Evolutionary conservation across 139 green algal species (phyloP).

Genomic region (Chlamydomonas schloesseri): DNA sequence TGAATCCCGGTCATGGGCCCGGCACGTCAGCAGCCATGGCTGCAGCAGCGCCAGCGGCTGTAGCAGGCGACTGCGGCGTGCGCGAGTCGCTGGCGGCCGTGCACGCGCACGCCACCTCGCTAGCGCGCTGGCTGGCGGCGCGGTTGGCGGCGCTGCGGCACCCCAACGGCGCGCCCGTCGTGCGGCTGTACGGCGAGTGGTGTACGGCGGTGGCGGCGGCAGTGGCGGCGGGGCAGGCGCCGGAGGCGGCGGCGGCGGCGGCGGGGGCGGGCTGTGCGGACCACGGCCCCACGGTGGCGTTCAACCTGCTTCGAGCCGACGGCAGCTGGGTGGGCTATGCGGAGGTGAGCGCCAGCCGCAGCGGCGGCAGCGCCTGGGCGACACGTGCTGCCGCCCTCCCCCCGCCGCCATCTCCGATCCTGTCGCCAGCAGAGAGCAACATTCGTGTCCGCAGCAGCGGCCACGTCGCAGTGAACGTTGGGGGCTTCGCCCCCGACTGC

Average conservation of each 20-base stretch:
- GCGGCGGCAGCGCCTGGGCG: too few species aligned
- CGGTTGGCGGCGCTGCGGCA: slow-evolving; percentile 74
- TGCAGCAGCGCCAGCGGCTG: too few species aligned
- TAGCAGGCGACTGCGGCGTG: too few species aligned
- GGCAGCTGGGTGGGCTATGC: slow-evolving; percentile 82
- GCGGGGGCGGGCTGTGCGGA: too few species aligned
- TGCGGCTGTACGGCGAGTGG: slow-evolving; percentile 70
- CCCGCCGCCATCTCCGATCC: too few species aligned
- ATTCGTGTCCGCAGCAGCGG: too few species aligned
- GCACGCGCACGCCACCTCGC: slow-evolving; percentile 23
- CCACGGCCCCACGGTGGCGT: slow-evolving; percentile 86
- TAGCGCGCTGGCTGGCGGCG: slow-evolving; percentile 54
- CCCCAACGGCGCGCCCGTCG: slow-evolving; percentile 65
- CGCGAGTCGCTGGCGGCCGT: slow-evolving; percentile 7
- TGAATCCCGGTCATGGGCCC: too few species aligned
- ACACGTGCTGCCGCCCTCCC: too few species aligned
- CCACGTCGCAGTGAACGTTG: too few species aligned
- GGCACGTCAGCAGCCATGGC: too few species aligned
- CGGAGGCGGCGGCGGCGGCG: background rate
- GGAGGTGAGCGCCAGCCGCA: slow-evolving; percentile 59
- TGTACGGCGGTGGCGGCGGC: background rate
- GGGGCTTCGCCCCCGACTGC: too few species aligned
- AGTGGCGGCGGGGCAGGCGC: background rate
- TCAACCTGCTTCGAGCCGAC: slow-evolving; percentile 85
- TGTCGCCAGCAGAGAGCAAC: too few species aligned